phyloP scores from a whole-genome alignment of 495 filamentous ascomycete species.

The Aspergillus taichungensis region DNA sequence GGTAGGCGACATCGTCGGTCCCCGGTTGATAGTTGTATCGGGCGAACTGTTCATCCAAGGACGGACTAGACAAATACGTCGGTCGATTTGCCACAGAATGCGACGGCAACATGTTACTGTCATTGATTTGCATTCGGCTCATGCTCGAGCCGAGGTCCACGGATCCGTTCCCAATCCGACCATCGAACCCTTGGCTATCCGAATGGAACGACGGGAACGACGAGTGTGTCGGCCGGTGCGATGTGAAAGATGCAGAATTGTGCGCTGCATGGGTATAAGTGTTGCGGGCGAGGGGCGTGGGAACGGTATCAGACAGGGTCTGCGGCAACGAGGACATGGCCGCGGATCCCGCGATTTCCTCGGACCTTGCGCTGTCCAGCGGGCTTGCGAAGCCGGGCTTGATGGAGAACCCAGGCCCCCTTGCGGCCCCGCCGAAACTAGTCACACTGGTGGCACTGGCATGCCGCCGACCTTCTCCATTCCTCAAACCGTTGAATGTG shows the following conservation, averaged over 20 bases:
- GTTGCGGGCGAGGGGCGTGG: slow-evolving; percentile 20
- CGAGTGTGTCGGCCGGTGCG: slow-evolving; percentile 25
- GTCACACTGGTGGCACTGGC: slow-evolving; percentile 23
- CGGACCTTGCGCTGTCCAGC: slow-evolving; percentile 21
- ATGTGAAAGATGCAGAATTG: slow-evolving; percentile 30
- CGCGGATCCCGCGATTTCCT: slow-evolving; percentile 22
- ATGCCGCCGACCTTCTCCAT: slow-evolving; percentile 23
- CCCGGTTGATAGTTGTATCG: slow-evolving; percentile 22
- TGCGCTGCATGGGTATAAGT: slow-evolving; percentile 29
- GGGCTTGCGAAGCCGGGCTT: slow-evolving; percentile 22
- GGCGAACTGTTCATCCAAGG: slow-evolving; percentile 25
- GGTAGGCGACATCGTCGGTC: slow-evolving; percentile 22
- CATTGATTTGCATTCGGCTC: slow-evolving; percentile 29
- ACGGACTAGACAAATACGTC: slow-evolving; percentile 20
- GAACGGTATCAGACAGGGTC: slow-evolving; percentile 21
- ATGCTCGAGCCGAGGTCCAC: slow-evolving; percentile 25
- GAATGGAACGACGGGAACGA: slow-evolving; percentile 34
- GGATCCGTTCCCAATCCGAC: slow-evolving; percentile 21
- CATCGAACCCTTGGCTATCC: slow-evolving; percentile 28
- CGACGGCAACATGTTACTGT: slow-evolving; percentile 12
- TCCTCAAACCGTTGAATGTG: slow-evolving; percentile 21
- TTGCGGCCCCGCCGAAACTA: slow-evolving; percentile 24
- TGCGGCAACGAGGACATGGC: slow-evolving; percentile 22
- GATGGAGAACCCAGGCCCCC: slow-evolving; percentile 19
- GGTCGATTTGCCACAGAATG: slow-evolving; percentile 21